phyloP scores from a whole-genome alignment of 164 flowering plant genomes.

The Paratinospora sagittata region DNA sequence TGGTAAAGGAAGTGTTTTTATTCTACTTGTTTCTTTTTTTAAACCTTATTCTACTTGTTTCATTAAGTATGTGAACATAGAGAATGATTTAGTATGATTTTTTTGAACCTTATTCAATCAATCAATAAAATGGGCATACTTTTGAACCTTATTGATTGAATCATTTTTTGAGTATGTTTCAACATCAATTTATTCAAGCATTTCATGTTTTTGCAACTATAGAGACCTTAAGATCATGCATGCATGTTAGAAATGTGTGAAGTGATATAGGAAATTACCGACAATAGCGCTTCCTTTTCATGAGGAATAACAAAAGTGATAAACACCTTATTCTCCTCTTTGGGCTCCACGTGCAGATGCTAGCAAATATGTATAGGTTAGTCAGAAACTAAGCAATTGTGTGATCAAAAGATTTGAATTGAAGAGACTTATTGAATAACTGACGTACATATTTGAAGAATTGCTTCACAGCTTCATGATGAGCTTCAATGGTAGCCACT shows the following conservation, averaged over 20 bases:
- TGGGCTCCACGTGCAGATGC: constrained; percentile 66
- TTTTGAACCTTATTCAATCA: no score
- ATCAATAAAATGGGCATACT: no score
- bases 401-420: background rate
- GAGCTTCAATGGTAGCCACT: constrained; percentile 15
- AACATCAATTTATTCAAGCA: no score
- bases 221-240: background rate
- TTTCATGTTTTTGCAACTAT: no score
- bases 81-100: no score
- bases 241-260: background rate
- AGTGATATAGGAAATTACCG: constrained; percentile 33
- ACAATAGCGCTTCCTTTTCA: constrained; percentile 56
- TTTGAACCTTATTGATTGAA: no score
- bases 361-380: constrained; percentile 27
- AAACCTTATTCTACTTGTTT: no score
- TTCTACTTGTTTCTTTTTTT: no score
- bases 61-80: no score
- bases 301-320: constrained; percentile 83
- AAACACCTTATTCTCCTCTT: constrained; percentile 77
- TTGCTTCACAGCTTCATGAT: constrained; percentile 60
- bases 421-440: background rate
- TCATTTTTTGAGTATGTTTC: no score
- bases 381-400: constrained; percentile 15
- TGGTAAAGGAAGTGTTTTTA: no score
- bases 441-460: constrained; percentile 68